phyloP scores from a whole-genome alignment of 371 early-diverging fungal species.

The Mortierella sp. region DNA sequence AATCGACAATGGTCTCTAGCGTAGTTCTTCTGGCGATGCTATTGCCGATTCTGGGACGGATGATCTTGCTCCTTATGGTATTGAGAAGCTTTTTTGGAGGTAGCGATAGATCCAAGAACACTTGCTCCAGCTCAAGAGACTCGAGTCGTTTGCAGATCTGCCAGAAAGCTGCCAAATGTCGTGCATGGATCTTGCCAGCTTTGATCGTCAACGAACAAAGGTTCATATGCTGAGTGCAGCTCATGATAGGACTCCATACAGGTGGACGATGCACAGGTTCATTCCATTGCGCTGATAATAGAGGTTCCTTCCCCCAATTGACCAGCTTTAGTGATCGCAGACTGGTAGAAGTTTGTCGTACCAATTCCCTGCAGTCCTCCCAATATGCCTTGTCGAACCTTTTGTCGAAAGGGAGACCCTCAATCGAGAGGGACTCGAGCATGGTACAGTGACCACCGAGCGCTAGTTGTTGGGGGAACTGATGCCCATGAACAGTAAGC shows the following conservation, averaged over 20 bases:
- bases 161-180: conserved; percentile 17
- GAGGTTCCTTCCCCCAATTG: neutral
- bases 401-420: neutral
- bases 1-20: no score
- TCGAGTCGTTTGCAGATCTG: conserved; percentile 4
- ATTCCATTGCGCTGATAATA: no score
- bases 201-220: conserved; percentile 6
- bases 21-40: no score
- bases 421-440: neutral
- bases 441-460: neutral
- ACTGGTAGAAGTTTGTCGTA: neutral
- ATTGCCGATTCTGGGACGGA: neutral
- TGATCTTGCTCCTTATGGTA: neutral
- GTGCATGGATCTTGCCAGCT: conserved; percentile 2
- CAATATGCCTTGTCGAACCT: neutral
- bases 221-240: neutral
- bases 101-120: neutral
- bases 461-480: neutral
- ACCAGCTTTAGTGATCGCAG: neutral
- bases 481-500: neutral
- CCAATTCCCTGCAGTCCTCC: neutral
- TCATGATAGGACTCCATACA: neutral
- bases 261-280: neutral
- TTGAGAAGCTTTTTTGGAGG: neutral
- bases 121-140: neutral